These are phyloP conservation scores for Emergomyces orientalis DNA, from an alignment of 2,329 filamentous ascomycete genomes.

Conservation along the genomic window DNA sequence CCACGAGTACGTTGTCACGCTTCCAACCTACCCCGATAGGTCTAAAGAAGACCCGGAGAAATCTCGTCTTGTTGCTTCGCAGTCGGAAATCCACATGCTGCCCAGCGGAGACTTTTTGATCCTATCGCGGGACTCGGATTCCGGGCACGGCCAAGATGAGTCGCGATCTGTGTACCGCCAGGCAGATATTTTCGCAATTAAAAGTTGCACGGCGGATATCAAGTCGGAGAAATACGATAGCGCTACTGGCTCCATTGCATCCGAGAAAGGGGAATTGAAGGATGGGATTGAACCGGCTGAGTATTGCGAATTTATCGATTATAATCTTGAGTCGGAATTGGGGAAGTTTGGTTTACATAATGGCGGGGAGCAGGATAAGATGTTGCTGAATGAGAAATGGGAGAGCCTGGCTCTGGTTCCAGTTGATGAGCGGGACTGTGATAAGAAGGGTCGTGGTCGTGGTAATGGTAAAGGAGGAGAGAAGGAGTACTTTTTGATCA, in stretches of 20 bases:
- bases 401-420: slow-evolving; percentile 58
- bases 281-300: slow-evolving; percentile 46
- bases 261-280: slow-evolving; percentile 45
- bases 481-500: slow-evolving; percentile 59
- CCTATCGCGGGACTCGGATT: slow-evolving; percentile 53
- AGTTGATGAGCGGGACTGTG: slow-evolving; percentile 38
- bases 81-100: slow-evolving; percentile 60
- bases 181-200: slow-evolving; percentile 59
- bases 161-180: slow-evolving; percentile 55
- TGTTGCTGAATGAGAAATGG: slow-evolving; percentile 67
- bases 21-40: slow-evolving; percentile 50
- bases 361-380: slow-evolving; percentile 50
- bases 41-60: slow-evolving; percentile 42
- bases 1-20: slow-evolving; percentile 56
- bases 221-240: slow-evolving; percentile 36
- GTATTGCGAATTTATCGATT: slow-evolving; percentile 60
- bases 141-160: slow-evolving; percentile 48
- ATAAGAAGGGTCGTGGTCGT: slow-evolving; percentile 13
- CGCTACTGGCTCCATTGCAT: slow-evolving; percentile 38
- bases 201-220: slow-evolving; percentile 50
- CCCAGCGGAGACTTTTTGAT: slow-evolving; percentile 56
- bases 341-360: slow-evolving; percentile 59
- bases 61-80: slow-evolving; percentile 49
- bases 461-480: slow-evolving; percentile 25
- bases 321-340: slow-evolving; percentile 57